Evolutionary conservation across 805 yeast species (phyloP), one percentile per base, ranked within the genome.

Genomic region (Nakazawaea laoshanensis): DNA sequence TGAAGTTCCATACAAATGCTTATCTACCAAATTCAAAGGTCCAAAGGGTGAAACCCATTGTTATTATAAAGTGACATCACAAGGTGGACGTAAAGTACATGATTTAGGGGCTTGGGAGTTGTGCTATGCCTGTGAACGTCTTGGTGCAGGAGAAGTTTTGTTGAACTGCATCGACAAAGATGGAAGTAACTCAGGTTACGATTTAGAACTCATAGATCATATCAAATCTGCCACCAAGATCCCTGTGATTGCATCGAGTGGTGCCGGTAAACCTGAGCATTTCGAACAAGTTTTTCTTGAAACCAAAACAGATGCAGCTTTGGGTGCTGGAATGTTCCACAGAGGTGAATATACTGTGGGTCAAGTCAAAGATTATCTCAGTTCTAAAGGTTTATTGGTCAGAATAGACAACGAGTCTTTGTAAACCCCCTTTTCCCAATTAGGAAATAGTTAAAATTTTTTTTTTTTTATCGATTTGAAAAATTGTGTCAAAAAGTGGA

Each of bases 301-400:
- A 28, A 87, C 96, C 11, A 65, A 70, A 5, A 80, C 92, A 1
- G 98, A 92, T 59, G 99, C 99, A 27, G 97, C 98, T 12, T 67
- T 92, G 25, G 99, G 98, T 24, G 99, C 99, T 4, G 99, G 99
- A 27, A 81, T 92, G 79, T 92, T 92, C 66, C 99, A 92, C 63
- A 70, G 98, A 52, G 88, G 84, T 15, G 97, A 89, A 48, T 92
- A 81, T 57, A 77, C 85, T 9, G 96, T 92, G 12, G 67, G 70
- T 31, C 77, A 87, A 31, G 96, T 92, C 27, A 92, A 92, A 57
- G 53, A 67, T 19, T 76, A 69, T 43, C 66, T 89, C 52, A 57
- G 64, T 29, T 57, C 63, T 1, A 53, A 67, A 11, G 84, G 81
- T 0, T 67, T 85, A 50, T 73, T 73, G 39, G 95, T 85, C n/a